Conservation (phyloP, 176 grass and related monocot species). For the Oryza meyeriana region DNA sequence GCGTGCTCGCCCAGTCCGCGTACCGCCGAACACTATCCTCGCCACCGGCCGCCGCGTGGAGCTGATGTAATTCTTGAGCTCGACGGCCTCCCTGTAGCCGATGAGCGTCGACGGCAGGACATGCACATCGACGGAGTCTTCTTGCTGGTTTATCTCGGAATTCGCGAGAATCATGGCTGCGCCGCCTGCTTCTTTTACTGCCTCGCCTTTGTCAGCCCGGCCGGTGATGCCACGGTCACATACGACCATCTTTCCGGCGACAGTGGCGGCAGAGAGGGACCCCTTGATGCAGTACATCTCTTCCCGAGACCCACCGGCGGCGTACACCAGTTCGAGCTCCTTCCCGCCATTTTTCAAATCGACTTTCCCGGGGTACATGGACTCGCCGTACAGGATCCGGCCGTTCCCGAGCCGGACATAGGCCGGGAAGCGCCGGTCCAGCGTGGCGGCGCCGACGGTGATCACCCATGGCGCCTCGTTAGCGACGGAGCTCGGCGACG, state of each 20-base stretch:
- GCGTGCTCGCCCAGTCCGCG: slow-evolving; percentile 45
- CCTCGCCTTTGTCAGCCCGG: slow-evolving; percentile 70
- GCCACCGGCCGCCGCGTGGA: slow-evolving; percentile 45
- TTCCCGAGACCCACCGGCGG: slow-evolving; percentile 43
- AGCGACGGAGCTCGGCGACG: slow-evolving; percentile 54
- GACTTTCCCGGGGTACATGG: slow-evolving; percentile 69
- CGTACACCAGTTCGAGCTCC: slow-evolving; percentile 64
- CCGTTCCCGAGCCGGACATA: slow-evolving; percentile 66
- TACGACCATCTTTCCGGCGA: slow-evolving; percentile 78
- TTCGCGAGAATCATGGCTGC: slow-evolving; percentile 77
- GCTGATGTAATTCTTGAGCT: slow-evolving; percentile 70
- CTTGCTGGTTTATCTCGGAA: slow-evolving; percentile 68
- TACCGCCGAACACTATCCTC: slow-evolving; percentile 60
- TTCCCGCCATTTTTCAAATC: slow-evolving; percentile 71
- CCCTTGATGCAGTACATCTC: slow-evolving; percentile 70
- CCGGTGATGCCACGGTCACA: slow-evolving; percentile 78
- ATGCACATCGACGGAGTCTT: slow-evolving; percentile 85
- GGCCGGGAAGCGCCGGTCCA: slow-evolving; percentile 73
- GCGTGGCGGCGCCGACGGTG: slow-evolving; percentile 60
- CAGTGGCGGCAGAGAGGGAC: slow-evolving; percentile 43
- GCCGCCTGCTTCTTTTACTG: slow-evolving; percentile 59
- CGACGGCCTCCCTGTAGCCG: slow-evolving; percentile 52
- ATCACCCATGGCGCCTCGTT: slow-evolving; percentile 85
- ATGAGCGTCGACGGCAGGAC: slow-evolving; percentile 65
- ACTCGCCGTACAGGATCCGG: slow-evolving; percentile 71